phyloP scores from a whole-genome alignment of 148 eudicot genomes.

The Agrostemma githago region DNA sequence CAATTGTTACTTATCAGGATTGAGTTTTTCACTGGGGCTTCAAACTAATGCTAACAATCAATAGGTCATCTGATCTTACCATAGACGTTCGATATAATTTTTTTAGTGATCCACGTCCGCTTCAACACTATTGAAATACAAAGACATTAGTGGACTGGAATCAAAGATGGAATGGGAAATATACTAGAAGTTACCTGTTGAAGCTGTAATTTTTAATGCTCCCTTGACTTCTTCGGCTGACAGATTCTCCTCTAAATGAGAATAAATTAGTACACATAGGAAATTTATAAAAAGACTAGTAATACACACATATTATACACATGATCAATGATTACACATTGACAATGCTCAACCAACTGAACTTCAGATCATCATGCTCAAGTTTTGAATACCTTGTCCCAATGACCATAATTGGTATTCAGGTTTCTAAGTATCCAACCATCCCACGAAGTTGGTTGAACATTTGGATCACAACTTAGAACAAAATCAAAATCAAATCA shows the following conservation, averaged over 20 bases:
- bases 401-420: too few relatives aligned
- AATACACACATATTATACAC: background rate
- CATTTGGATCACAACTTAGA: too few relatives aligned
- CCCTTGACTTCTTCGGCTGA: slow-evolving; percentile 58
- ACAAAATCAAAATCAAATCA: too few relatives aligned
- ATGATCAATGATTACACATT: background rate
- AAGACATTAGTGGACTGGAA: background rate
- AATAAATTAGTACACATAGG: slow-evolving; percentile 5
- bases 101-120: background rate
- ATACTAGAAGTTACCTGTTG: slow-evolving; percentile 82
- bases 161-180: slow-evolving; percentile 22
- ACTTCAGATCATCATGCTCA: background rate
- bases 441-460: too few relatives aligned
- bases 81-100: background rate
- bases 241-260: slow-evolving; percentile 42
- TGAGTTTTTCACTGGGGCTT: background rate
- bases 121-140: background rate
- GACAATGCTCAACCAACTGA: background rate
- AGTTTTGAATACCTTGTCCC: background rate
- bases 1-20: background rate
- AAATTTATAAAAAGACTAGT: background rate
- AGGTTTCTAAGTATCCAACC: too few relatives aligned
- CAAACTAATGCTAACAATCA: background rate
- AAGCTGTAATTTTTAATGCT: slow-evolving; percentile 53
- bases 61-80: background rate